Base-by-base conservation (phyloP, 1,139 yeast genomes). In the Meyerozyma athensensis region DNA sequence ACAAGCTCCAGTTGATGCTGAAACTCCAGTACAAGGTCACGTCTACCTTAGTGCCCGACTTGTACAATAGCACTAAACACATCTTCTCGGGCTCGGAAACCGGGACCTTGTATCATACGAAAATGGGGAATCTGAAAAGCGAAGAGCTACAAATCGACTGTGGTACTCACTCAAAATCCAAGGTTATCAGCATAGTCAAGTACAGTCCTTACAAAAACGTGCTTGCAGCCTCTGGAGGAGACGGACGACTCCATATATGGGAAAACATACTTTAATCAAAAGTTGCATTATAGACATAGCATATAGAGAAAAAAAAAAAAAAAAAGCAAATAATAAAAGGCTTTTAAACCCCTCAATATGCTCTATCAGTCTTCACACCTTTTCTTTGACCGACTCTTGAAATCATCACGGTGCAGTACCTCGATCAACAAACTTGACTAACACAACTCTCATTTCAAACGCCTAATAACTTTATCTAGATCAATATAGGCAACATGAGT, bases 211-310 rank as follows among this genome's bases (percentile, higher is more conserved):
- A 21, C 10, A 18, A 42, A 12, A 55, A 58, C 37, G 37, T 50
- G 19, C 35, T 58, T 13, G 42, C 56, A 9, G 42, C 50, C 21
- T 38, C 55, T 8, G 45, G 54, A 31, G 59, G 55, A 2, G 44
- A 47, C 33, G 63, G 62, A 5, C 33, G 20, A 13, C 22, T 58
- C 12, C 52, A 56, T 37, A 32, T 54, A 10, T 57, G 62, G 63
- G 51, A 56, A n/a, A 48, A 47, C 32, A 44, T 49, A 4, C 30
- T 51, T 19, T 49, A 38, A 39, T 14, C 12, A 4, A n/a, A 13
- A 5, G 13, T 21, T 21, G 7, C 23, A 8, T 8, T 21, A 21
- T 8, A 21, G 10, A 21, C 10, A 8, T 21, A 21, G 23, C 7
- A 21, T 21, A 10, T 21, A 8, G 10, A 21, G 9, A 7, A 10